These are phyloP conservation scores for Talaromyces thailandensis DNA, from an alignment of 495 filamentous ascomycete species.

Conservation along the genomic window DNA sequence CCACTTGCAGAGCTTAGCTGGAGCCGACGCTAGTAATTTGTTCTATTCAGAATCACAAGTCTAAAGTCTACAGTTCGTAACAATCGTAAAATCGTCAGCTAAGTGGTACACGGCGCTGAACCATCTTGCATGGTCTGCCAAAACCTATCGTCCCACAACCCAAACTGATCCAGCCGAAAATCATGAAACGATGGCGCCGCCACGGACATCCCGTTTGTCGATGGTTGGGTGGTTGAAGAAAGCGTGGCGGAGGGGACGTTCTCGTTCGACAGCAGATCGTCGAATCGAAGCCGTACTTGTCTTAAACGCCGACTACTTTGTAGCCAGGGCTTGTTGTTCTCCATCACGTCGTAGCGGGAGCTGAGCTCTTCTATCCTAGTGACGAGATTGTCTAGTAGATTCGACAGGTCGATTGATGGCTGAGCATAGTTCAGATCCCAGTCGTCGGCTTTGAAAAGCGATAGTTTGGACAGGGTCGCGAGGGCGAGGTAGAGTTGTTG, in stretches of 20 bases:
- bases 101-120: neutral
- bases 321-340: conserved; percentile 6
- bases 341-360: conserved; percentile 3
- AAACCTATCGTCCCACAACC: conserved; percentile 4
- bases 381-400: neutral
- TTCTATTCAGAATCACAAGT: too few species aligned
- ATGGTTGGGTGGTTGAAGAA: neutral
- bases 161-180: conserved; percentile 5
- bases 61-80: neutral
- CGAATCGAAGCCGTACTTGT: neutral
- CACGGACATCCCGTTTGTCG: neutral
- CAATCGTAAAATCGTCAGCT: neutral
- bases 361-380: conserved; percentile 1
- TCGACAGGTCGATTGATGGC: conserved; percentile 1
- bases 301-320: conserved; percentile 2
- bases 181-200: conserved; percentile 5
- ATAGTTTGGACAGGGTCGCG: neutral
- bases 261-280: conserved; percentile 3
- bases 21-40: too few species aligned
- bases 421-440: conserved; percentile 3
- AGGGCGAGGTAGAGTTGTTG: conserved; percentile 5
- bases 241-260: conserved; percentile 1
- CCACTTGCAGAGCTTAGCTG: neutral
- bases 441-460: conserved; percentile 4
- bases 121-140: conserved; percentile 5